Conservation (phyloP, 2,329 filamentous ascomycete species). For the Botrytis deweyae region DNA sequence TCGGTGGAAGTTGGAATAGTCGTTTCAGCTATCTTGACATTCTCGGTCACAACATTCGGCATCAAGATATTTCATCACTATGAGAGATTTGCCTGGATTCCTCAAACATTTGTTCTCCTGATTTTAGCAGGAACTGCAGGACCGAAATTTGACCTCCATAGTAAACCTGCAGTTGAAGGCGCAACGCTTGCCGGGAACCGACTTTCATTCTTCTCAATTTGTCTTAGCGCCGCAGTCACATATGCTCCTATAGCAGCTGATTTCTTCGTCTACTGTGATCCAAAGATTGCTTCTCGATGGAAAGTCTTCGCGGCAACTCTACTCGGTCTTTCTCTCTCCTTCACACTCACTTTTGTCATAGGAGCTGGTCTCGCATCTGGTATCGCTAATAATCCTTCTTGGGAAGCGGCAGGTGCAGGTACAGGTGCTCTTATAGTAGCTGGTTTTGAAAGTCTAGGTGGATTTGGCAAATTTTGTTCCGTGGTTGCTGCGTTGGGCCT, state of each 20-base stretch:
- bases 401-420: constrained; percentile 58
- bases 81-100: constrained; percentile 66
- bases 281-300: constrained; percentile 44
- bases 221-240: constrained; percentile 62
- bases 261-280: constrained; percentile 64
- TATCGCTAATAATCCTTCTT: constrained; percentile 50
- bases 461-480: constrained; percentile 66
- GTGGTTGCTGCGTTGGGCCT: constrained; percentile 63
- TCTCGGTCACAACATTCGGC: constrained; percentile 65
- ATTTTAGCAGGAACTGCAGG: constrained; percentile 63
- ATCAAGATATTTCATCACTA: constrained; percentile 68
- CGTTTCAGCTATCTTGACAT: constrained; percentile 61
- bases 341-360: constrained; percentile 59
- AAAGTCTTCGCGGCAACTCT: constrained; percentile 58
- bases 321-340: constrained; percentile 55
- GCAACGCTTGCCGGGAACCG: constrained; percentile 54
- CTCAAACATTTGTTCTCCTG: constrained; percentile 59
- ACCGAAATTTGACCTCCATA: constrained; percentile 56
- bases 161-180: constrained; percentile 44
- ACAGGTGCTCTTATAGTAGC: constrained; percentile 65
- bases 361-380: constrained; percentile 64
- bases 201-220: constrained; percentile 69
- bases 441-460: constrained; percentile 56
- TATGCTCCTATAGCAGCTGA: constrained; percentile 64
- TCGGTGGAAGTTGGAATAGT: constrained; percentile 67